phyloP scores from a whole-genome alignment of 345 rosid genomes.

The Eucalyptus curtisii region DNA sequence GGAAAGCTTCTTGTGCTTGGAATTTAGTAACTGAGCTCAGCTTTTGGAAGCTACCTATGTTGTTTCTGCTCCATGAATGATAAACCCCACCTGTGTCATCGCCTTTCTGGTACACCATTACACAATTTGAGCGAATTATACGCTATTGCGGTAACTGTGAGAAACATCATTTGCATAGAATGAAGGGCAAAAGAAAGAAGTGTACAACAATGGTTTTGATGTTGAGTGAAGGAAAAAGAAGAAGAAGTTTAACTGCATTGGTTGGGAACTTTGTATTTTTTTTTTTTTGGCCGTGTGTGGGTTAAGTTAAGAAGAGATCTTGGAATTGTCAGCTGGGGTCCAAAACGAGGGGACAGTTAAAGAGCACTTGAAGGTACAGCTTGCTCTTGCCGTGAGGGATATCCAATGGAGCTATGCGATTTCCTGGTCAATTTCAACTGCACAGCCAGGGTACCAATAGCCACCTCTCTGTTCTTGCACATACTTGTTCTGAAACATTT shows the following conservation, averaged over 20 bases:
- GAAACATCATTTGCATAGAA: neutral
- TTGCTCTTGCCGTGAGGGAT: conserved; percentile 71
- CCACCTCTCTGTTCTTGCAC: neutral
- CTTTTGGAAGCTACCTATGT: neutral
- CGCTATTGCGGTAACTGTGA: neutral
- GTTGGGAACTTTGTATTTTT: neutral
- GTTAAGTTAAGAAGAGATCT: neutral
- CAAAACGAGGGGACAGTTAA: conserved; percentile 20
- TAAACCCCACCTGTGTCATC: neutral
- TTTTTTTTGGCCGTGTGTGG: neutral
- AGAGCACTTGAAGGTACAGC: conserved; percentile 56
- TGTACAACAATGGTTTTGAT: neutral
- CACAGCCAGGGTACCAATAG: conserved; percentile 44
- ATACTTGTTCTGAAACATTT: neutral
- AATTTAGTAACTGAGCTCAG: neutral
- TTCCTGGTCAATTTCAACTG: conserved; percentile 76
- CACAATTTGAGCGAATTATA: neutral
- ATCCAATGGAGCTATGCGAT: conserved; percentile 92
- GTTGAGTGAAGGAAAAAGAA: neutral
- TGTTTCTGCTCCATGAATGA: neutral
- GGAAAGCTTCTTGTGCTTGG: neutral
- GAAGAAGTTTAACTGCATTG: neutral
- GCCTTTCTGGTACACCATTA: neutral
- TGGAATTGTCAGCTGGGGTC: neutral
- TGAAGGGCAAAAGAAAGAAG: neutral